phyloP scores from a whole-genome alignment of 139 green algal genomes.

The Gonium pectorale region DNA sequence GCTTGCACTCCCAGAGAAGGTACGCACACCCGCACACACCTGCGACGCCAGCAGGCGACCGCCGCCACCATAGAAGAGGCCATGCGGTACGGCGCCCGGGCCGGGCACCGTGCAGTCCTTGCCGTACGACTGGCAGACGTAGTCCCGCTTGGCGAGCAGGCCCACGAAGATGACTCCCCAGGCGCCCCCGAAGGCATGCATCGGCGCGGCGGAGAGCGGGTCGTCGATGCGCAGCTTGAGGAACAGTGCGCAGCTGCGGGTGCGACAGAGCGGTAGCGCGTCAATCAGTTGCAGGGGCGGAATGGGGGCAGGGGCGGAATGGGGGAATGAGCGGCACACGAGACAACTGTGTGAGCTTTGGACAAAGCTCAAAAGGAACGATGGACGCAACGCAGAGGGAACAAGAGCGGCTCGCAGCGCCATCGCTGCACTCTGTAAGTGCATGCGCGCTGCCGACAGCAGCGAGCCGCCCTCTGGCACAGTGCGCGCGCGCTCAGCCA shows the following conservation, averaged over 20 bases:
- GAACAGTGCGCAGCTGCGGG: conserved; percentile 25
- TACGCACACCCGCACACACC: not conserved
- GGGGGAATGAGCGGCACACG: not conserved
- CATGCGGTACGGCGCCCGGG: conserved; percentile 35
- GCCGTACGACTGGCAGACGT: conserved; percentile 65
- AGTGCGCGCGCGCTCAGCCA: too few species aligned
- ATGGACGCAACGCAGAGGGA: not conserved
- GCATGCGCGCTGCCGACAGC: too few species aligned
- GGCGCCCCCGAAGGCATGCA: conserved; percentile 80
- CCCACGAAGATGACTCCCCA: conserved; percentile 71
- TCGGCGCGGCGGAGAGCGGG: conserved; percentile 73
- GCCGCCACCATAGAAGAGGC: conserved; percentile 69
- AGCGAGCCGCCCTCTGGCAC: too few species aligned
- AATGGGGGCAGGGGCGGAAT: not conserved
- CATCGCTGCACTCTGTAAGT: too few species aligned
- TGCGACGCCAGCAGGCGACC: conserved; percentile 61
- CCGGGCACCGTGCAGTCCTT: conserved; percentile 5
- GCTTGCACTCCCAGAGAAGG: too few species aligned
- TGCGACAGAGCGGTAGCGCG: too few species aligned
- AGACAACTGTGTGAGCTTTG: not conserved
- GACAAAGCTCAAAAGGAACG: not conserved
- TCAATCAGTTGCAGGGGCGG: too few species aligned
- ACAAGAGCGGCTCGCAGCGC: too few species aligned
- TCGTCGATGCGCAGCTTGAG: conserved; percentile 73
- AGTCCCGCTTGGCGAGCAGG: conserved; percentile 70